Base-by-base conservation (phyloP, 1,284 basidiomycete species). In the Earliella scabrosa region DNA sequence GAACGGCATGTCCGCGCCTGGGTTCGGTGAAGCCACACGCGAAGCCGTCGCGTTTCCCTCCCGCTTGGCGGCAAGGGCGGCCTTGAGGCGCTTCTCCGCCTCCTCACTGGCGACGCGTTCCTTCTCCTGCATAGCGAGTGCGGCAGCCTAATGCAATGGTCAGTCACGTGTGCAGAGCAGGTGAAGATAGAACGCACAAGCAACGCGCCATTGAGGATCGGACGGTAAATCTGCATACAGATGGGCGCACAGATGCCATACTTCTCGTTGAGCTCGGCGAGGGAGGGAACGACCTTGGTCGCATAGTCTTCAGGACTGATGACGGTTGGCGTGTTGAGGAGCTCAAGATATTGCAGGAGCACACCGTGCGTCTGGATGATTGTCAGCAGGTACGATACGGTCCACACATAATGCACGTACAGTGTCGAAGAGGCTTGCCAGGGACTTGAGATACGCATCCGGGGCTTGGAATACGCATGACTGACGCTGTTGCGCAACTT, bases 151-250 rank as follows among this genome's bases (percentile, higher is more conserved):
- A 14, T 32, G 43, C 16, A 36, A 7, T 13, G 36, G 14, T 39
- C 6, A 48, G 31, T 46, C 43, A n/a, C 11, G 39, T 9, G 27
- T 4, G 18, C 10, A 47, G 14, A 20, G 21, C 29, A 4, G 26
- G 8, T 41, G 20, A 34, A 52, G 43, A 43, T 47, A 45, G 54
- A 51, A 74, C 81, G 63, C 69, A 88, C 89, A 66, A 87, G 73
- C 49, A 94, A 77, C 31, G 80, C 74, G 3, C 75, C 73, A 58
- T 90, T 85, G 26, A 96, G 78, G 55, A 91, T 87, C 4, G 95
- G 93, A 9, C 96, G 86, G 44, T 93, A 82, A 52, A 97, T 90
- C 67, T 95, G 92, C 90, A 97, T 97, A 52, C 93, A 93, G 56
- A 95, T 87, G 10, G 91, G 85, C 35, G 89, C 83, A 58, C 87